Evolutionary conservation across 441 rosid genomes (phyloP), one percentile per base, ranked within the genome.

Genomic region (Sinapis alba): DNA sequence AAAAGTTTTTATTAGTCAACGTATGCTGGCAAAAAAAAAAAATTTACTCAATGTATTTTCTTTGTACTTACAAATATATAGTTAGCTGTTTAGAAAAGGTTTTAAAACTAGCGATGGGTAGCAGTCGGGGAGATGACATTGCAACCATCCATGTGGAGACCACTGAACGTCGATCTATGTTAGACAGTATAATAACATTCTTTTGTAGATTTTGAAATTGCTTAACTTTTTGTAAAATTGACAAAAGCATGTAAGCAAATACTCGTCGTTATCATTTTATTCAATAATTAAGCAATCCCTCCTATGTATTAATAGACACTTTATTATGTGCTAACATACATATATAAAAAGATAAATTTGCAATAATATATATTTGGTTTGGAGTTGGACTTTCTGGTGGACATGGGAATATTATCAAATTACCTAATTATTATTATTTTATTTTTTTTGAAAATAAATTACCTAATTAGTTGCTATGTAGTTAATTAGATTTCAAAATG

Each of bases 71-170:
- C 53, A 47, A 15, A 47, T 15, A 15, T 6, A 47, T 15, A 15
- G 53, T 15, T 6, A 45, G 3, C 19, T 15, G 19, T 15, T 36
- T 36, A 36, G 0, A 38, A 38, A 38, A 23, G 13, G 24, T 62
- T 23, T 24, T 2, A 28, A 54, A 6, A 57, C 30, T 24, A 24
- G 15, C 60, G 58, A 61, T 28, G 18, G 2, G 59, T 19, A 2
- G 32, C 36, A 62, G 23, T 50, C 61, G 8, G 11, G 23, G 24
- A 72, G 53, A 15, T 27, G 62, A 57, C 62, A 57, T 57, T 11
- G 34, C 23, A 60, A 60, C 64, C 41, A 19, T 62, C 51, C 67
- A 62, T 62, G 67, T 62, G 67, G 19, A 62, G 30, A 62, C 51
- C 67, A 62, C 67, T 62, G 51, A 36, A 20, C 30, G 32, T 13